Base-by-base conservation (phyloP, 2,329 filamentous ascomycete species). In the Coleophoma cylindrospora region DNA sequence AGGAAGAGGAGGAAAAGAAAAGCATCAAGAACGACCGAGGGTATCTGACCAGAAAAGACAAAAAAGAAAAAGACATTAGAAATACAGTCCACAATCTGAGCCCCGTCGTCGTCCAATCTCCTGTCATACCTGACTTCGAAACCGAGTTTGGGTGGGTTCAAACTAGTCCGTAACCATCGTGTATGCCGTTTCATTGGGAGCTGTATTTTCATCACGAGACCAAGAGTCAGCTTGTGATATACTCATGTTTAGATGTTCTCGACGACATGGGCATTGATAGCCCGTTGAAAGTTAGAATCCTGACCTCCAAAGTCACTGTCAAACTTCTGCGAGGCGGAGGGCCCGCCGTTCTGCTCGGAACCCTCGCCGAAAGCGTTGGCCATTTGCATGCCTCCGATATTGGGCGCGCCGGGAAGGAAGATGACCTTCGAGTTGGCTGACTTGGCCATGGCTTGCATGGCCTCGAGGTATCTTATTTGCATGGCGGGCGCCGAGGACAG, bases 381-480 rank as follows among this genome's bases (percentile, higher is more conserved):
- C 48, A 83, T 65, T 52, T 78, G 71, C 49, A 19, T 19, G 63
- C 85, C 79, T 83, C 70, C 87, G 80, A 68, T 79, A 80, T 38
- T 54, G 21, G 60, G 57, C 7, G 75, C 69, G 9, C 76, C 82
- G 2, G 87, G 87, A 59, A 94, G 66, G 77, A 94, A 92, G 61
- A 92, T 91, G 63, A 94, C 87, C 73, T 95, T 95, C 70, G 77
- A 81, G 71, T 91, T 95, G 44, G 91, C 89, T 0, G 83, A 82
- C 80, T 96, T 97, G 62, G 94, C 94, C 92, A 99, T 99, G 40
- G 89, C 82, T 69, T 97, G 94, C 92, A 97, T 97, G 4, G 94
- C 91, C 74, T 99, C 94, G 59, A 99, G 86, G 70, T 97, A 97
- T 58, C 91, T 79, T 74, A 96, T 96, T 74, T 96, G 91, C 94